These are phyloP conservation scores for Chlorella vulgaris DNA, from an alignment of 139 green algal species.

Conservation along the genomic window DNA sequence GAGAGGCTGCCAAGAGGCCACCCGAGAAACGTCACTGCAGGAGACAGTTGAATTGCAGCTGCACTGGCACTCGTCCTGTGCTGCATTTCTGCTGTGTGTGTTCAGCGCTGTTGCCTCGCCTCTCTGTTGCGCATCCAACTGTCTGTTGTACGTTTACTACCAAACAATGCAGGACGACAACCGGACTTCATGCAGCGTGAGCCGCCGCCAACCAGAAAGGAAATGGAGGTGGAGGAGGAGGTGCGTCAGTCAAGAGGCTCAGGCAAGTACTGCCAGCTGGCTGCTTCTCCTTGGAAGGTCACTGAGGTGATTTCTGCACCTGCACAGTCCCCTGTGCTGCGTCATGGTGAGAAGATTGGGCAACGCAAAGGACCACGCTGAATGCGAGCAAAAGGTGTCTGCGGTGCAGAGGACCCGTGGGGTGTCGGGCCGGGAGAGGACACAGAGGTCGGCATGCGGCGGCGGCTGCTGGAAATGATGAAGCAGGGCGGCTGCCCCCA, in stretches of 20 bases:
- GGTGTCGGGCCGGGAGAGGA: conserved; percentile 15
- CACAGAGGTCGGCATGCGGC: conserved; percentile 30
- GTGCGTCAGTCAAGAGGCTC: neutral
- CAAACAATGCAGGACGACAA: conserved; percentile 4
- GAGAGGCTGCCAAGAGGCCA: no score
- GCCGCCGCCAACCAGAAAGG: neutral
- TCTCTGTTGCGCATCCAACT: neutral
- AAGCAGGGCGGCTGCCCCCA: conserved; percentile 27
- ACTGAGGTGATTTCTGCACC: no score
- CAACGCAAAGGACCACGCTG: no score
- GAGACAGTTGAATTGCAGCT: no score
- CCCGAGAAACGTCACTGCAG: no score
- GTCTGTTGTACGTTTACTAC: neutral
- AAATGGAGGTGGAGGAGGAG: conserved; percentile 24
- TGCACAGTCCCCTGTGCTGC: no score
- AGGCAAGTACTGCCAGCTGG: neutral
- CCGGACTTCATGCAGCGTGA: conserved; percentile 8
- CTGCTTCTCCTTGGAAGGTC: neutral
- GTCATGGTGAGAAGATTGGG: neutral
- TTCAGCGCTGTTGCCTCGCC: neutral
- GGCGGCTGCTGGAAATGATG: conserved; percentile 38
- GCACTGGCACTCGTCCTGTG: neutral
- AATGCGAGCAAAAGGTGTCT: no score
- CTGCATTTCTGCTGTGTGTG: neutral
- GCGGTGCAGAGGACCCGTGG: conserved; percentile 21